Base-by-base conservation (phyloP, 345 rosid genomes). In the Clarkia xantiana region DNA sequence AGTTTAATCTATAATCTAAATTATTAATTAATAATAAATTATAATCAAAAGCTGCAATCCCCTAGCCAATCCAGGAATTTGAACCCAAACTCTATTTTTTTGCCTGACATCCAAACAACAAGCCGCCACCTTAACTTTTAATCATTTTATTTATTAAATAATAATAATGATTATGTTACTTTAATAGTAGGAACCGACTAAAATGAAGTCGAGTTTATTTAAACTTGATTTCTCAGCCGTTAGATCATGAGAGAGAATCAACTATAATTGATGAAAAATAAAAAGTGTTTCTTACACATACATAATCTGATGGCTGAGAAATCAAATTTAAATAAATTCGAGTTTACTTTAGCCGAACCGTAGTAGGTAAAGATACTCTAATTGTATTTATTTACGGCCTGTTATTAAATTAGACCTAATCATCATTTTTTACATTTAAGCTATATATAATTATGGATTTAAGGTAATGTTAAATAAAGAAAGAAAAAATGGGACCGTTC, bases 61-160 rank as follows among this genome's bases (percentile, higher is more conserved):
- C 25, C 14, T 9, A n/a, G 17, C 11, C 16, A 42, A n/a, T 18
- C 18, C 36, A 11, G 23, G 1, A 25, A 45, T 38, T 10, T 14
- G 23, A 54, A 53, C 59, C 55, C 53, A 58, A 39, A 25, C 16
- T 49, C 62, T 61, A 50, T 62, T 61, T 59, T n/a, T 61, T 68
- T 78, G 62, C 76, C 72, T 52, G 61, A 49, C 61, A 55, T 69
- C 56, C 69, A 57, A 65, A 64, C 73, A 56, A 62, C 69, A 62
- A 82, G 77, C 80, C 76, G 79, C 71, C 76, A 68, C 66, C 14
- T 48, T 10, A 25, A 47, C 50, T n/a, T 6, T 14, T 44, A 13
- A 12, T 3, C 18, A 8, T 10, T 19, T 47, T n/a, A n/a, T n/a
- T n/a, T 18, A n/a, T n/a, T n/a, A n/a, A n/a, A n/a, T n/a, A n/a